These are phyloP conservation scores for Rhexocercosporidium sp. DNA, from an alignment of 2,329 filamentous ascomycete species.

Conservation along the genomic window DNA sequence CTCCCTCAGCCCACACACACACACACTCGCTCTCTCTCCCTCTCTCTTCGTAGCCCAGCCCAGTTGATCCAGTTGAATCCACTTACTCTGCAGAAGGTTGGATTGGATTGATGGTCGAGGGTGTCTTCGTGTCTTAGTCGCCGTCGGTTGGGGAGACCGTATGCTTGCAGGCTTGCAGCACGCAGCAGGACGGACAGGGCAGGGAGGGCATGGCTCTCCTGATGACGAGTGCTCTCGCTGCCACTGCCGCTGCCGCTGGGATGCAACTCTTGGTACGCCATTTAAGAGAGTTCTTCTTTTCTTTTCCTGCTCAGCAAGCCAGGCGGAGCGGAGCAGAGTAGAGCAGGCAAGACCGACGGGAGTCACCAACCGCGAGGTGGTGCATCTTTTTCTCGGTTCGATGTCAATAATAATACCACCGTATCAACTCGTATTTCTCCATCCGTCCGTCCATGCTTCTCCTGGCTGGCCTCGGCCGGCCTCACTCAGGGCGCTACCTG, in stretches of 20 bases:
- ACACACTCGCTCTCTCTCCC: no score
- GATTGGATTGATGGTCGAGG: background rate
- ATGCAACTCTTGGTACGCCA: background rate
- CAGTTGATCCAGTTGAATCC: background rate
- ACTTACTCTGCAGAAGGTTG: background rate
- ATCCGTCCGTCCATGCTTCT: background rate
- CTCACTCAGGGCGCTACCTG: background rate
- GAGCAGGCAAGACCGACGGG: background rate
- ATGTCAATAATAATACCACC: background rate
- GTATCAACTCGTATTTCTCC: background rate
- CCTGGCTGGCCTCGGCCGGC: background rate
- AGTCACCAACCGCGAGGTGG: background rate
- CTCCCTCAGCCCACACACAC: no score
- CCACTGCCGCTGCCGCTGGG: background rate
- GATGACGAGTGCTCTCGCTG: constrained; percentile 1
- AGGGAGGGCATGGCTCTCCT: background rate
- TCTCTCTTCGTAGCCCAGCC: background rate
- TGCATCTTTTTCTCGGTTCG: background rate
- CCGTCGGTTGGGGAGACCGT: background rate
- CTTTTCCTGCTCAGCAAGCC: constrained; percentile 6
- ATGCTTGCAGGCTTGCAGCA: background rate
- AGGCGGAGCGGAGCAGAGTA: background rate
- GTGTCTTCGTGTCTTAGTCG: background rate
- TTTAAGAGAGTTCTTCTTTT: constrained; percentile 1
- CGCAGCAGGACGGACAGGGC: background rate